These are phyloP conservation scores for Verticillium nonalfalfae DNA, from an alignment of 2,329 filamentous ascomycete species.

Conservation along the genomic window DNA sequence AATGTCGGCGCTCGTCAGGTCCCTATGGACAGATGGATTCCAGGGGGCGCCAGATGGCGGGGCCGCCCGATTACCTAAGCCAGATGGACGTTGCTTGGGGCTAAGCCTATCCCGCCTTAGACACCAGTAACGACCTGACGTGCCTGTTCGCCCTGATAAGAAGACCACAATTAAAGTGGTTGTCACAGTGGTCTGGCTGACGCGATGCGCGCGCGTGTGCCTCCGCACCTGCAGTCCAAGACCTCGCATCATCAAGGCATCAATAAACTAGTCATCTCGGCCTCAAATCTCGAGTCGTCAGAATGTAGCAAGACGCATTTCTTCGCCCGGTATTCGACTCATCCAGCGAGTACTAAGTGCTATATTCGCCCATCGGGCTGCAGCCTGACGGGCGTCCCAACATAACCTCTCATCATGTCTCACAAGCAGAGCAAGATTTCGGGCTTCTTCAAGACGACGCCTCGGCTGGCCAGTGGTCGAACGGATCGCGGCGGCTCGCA, in stretches of 20 bases:
- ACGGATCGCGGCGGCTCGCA: neutral
- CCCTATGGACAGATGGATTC: no score
- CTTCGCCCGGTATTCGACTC: no score
- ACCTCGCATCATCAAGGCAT: no score
- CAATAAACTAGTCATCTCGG: no score
- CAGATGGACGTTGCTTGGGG: neutral
- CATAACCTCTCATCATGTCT: neutral
- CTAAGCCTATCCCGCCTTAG: no score
- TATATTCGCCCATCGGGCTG: no score
- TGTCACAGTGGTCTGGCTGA: neutral
- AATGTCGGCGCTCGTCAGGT: neutral
- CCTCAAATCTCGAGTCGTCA: no score
- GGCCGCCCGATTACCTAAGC: neutral
- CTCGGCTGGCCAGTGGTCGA: neutral
- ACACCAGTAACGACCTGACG: no score
- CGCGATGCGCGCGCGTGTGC: neutral
- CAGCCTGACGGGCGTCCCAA: neutral
- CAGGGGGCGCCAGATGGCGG: no score
- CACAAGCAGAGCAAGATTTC: conserved; percentile 24
- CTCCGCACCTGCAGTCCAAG: no score
- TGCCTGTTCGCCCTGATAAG: neutral
- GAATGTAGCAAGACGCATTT: no score
- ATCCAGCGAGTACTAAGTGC: no score
- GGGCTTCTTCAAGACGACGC: conserved; percentile 30
- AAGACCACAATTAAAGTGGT: neutral